Conservation (phyloP, 2,329 filamentous ascomycete species). For the Diaporthe capsici region DNA sequence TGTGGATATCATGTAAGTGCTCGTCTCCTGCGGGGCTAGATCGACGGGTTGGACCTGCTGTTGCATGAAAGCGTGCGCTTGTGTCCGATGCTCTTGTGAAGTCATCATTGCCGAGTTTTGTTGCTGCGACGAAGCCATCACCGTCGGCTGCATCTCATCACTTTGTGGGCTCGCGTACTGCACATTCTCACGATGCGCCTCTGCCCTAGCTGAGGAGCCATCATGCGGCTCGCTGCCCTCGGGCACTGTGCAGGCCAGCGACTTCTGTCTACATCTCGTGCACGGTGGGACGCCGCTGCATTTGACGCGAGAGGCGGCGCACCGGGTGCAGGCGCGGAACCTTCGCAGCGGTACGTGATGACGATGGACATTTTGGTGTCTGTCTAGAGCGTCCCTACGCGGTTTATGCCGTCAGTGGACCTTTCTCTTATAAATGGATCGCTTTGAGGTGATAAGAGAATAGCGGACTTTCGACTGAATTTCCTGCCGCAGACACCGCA, state of each 20-base stretch:
- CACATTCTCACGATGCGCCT: background rate
- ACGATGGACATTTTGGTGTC: slow-evolving; percentile 33
- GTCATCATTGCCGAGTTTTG: background rate
- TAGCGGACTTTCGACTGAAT: slow-evolving; percentile 34
- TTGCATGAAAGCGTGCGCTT: slow-evolving; percentile 6
- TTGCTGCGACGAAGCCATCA: background rate
- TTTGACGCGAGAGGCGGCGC: slow-evolving; percentile 36
- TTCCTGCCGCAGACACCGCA: slow-evolving; percentile 35
- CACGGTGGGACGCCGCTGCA: slow-evolving; percentile 32
- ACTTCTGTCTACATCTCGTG: slow-evolving; percentile 32
- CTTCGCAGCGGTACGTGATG: slow-evolving; percentile 28
- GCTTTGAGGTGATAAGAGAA: background rate
- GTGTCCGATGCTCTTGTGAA: slow-evolving; percentile 1
- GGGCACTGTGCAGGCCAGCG: slow-evolving; percentile 31
- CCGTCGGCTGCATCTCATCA: slow-evolving; percentile 8
- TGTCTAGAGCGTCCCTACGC: slow-evolving; percentile 30
- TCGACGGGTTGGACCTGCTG: slow-evolving; percentile 8
- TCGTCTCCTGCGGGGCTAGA: slow-evolving; percentile 1
- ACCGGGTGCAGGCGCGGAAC: slow-evolving; percentile 35
- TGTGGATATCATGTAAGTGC: slow-evolving; percentile 36
- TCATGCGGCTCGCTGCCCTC: slow-evolving; percentile 16
- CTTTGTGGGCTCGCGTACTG: background rate
- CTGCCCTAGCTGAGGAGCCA: background rate
- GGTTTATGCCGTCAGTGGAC: slow-evolving; percentile 4
- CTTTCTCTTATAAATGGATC: background rate